Percentiles rank a stretch among this genome's conserved stretches.
Evolutionary conservation across 192 early-diverging fungal genomes (phyloP).

Genomic region (Dissophora ornata): DNA sequence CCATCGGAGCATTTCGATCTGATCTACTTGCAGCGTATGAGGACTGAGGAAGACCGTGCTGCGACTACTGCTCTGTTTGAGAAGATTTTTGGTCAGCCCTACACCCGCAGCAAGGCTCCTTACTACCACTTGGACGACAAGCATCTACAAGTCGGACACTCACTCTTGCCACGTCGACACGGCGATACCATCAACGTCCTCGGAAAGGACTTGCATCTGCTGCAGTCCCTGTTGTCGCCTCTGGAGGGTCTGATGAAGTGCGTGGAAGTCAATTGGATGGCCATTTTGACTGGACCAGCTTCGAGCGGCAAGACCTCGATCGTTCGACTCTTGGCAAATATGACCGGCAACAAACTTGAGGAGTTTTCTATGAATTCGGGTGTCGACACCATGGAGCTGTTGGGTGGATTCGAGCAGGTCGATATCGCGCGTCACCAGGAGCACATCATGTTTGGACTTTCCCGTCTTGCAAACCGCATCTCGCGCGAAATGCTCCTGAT

Average conservation of each 20-base stretch:
- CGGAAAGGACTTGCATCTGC: constrained; percentile 66
- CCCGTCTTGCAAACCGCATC: constrained; percentile 54
- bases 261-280: constrained; percentile 91
- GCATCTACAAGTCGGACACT: constrained; percentile 71
- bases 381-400: constrained; percentile 93
- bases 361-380: constrained; percentile 97
- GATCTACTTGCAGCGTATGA: constrained; percentile 92
- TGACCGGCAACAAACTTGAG: constrained; percentile 85
- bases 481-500: constrained; percentile 57
- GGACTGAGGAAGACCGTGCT: constrained; percentile 79
- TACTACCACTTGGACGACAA: constrained; percentile 63
- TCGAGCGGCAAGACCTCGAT: constrained; percentile 91
- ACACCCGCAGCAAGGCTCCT: constrained; percentile 52
- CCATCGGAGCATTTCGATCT: constrained; percentile 81
- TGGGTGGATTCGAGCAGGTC: constrained; percentile 98
- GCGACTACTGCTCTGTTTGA: constrained; percentile 66
- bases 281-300: constrained; percentile 87
- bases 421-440: constrained; percentile 81
- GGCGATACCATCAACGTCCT: constrained; percentile 42
- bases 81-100: constrained; percentile 62
- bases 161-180: constrained; percentile 63
- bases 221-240: constrained; percentile 72
- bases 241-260: constrained; percentile 88
- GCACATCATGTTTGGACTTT: constrained; percentile 58
- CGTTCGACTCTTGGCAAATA: constrained; percentile 81